A percentile compares a stretch with the other conserved stretches of the same genome.
These are phyloP conservation scores for Blastobotrys americana DNA, from an alignment of 805 yeast genomes.

Conservation along the genomic window DNA sequence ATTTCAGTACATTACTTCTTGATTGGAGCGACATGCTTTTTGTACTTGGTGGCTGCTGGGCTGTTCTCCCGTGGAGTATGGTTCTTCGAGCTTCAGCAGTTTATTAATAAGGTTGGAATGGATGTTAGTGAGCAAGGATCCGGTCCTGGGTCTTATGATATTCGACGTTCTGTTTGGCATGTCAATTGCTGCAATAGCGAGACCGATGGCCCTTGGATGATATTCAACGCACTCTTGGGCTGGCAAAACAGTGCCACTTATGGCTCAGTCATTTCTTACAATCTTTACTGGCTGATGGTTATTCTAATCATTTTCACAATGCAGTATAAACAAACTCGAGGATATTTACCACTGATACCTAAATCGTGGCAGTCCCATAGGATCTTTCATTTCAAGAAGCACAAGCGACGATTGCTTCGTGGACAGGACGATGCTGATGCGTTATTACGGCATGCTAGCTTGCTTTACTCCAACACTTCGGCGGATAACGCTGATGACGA, in stretches of 20 bases:
- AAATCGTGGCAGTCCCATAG: constrained; percentile 54
- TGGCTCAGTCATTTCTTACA: constrained; percentile 73
- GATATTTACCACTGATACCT: constrained; percentile 57
- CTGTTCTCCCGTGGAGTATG: constrained; percentile 80
- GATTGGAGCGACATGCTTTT: constrained; percentile 66
- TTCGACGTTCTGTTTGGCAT: constrained; percentile 77
- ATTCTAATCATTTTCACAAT: constrained; percentile 41
- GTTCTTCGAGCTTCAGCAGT: constrained; percentile 77
- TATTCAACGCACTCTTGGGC: constrained; percentile 79
- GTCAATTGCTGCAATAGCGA: constrained; percentile 92
- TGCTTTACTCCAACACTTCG: constrained; percentile 7
- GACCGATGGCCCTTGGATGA: constrained; percentile 90
- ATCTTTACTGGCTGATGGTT: constrained; percentile 56
- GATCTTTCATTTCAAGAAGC: too few species aligned
- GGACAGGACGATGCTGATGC: constrained; percentile 13
- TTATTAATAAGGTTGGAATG: constrained; percentile 69
- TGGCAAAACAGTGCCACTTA: constrained; percentile 94
- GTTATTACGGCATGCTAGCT: constrained; percentile 11
- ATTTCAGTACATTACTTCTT: constrained; percentile 69
- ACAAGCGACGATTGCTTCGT: constrained; percentile 29
- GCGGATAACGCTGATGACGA: not conserved
- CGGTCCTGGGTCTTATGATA: constrained; percentile 91
- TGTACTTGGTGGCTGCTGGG: constrained; percentile 83
- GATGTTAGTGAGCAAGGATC: constrained; percentile 85
- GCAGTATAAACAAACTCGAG: constrained; percentile 48